Conservation (phyloP, 495 filamentous ascomycete species). For the Penicillium longicatenatum region DNA sequence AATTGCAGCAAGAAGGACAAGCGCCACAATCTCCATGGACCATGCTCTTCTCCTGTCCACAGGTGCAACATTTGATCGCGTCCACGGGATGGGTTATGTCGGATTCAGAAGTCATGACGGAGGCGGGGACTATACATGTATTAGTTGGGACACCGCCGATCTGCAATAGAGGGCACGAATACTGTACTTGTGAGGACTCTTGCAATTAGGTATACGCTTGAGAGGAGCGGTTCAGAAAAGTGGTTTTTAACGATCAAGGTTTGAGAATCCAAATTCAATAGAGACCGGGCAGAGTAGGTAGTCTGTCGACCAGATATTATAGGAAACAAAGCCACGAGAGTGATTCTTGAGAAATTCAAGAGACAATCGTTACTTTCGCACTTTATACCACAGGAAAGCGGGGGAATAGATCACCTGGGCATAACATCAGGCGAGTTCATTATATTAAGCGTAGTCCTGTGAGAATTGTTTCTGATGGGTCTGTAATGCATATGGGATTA, state of each 20-base stretch:
- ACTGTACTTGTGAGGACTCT: conserved; percentile 2
- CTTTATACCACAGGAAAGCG: conserved; percentile 7
- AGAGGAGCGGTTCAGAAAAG: conserved; percentile 6
- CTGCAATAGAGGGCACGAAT: conserved; percentile 6
- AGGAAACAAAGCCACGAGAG: conserved; percentile 3
- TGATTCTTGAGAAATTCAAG: conserved; percentile 5
- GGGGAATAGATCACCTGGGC: conserved; percentile 1
- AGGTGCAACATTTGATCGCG: conserved; percentile 11
- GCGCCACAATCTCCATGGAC: conserved; percentile 5
- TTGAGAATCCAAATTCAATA: conserved; percentile 3
- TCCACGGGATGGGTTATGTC: conserved; percentile 9
- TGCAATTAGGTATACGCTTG: conserved; percentile 6
- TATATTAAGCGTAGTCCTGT: conserved; percentile 1
- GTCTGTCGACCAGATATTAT: conserved; percentile 8
- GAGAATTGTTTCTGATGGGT: conserved; percentile 2
- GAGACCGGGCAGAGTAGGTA: conserved; percentile 10
- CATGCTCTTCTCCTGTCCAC: conserved; percentile 4
- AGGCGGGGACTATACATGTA: conserved; percentile 11
- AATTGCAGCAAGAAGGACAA: conserved; percentile 5
- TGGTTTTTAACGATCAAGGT: neutral
- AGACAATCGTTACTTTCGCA: conserved; percentile 8
- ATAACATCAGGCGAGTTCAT: conserved; percentile 3
- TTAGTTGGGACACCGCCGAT: conserved; percentile 4
- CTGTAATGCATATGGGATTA: too few species aligned
- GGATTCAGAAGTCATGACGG: conserved; percentile 9